Conservation (phyloP, 108 stramenopile genomes). For the Cyclotella atomus region DNA sequence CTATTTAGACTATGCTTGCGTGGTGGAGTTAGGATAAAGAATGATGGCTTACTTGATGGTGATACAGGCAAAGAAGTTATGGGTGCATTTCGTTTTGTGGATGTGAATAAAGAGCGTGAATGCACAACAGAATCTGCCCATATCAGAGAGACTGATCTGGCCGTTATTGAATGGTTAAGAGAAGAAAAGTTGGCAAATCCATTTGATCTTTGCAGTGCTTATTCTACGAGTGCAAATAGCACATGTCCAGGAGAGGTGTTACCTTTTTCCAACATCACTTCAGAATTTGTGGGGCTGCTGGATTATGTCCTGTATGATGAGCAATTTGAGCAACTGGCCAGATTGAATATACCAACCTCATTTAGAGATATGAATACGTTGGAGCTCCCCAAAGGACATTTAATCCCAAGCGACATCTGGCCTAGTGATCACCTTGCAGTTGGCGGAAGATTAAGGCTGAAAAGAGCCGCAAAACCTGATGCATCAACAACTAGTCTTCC, state of each 20-base stretch:
- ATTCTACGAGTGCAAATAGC: slow-evolving; percentile 39
- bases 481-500: neutral
- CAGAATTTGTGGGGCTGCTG: slow-evolving; percentile 76
- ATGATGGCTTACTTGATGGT: slow-evolving; percentile 14
- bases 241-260: slow-evolving; percentile 42
- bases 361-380: slow-evolving; percentile 59
- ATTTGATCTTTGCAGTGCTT: slow-evolving; percentile 67
- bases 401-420: slow-evolving; percentile 81
- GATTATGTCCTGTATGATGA: slow-evolving; percentile 80
- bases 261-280: slow-evolving; percentile 86
- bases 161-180: slow-evolving; percentile 78
- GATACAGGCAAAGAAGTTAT: slow-evolving; percentile 42
- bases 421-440: slow-evolving; percentile 89
- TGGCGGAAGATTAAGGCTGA: slow-evolving; percentile 63
- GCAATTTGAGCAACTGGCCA: slow-evolving; percentile 46
- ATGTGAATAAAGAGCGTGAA: slow-evolving; percentile 50
- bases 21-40: slow-evolving; percentile 70
- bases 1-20: slow-evolving; percentile 68
- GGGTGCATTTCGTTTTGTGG: slow-evolving; percentile 76
- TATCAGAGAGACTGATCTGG: slow-evolving; percentile 18
- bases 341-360: slow-evolving; percentile 65
- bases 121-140: neutral
- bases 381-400: slow-evolving; percentile 60
- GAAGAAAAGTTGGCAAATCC: slow-evolving; percentile 62
- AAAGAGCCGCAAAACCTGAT: neutral